Evolutionary conservation across 805 yeast species (phyloP), one percentile per base, ranked within the genome.

Genomic region (Yamadazyma scolyti): DNA sequence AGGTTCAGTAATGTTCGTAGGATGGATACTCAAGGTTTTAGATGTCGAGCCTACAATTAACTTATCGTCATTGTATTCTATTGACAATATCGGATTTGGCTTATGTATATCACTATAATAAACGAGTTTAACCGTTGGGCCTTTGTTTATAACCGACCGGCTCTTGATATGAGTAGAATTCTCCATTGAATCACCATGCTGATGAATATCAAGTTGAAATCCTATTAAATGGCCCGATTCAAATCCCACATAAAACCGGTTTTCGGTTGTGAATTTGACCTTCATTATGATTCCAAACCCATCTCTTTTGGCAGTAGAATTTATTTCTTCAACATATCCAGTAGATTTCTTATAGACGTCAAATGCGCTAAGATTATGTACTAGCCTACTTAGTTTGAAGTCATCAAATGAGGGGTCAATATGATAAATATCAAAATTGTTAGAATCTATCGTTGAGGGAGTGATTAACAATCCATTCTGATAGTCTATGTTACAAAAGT

Each of bases 261-360:
- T 19, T 2, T 47, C 42, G 8, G 44, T 45, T 1, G 69, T 44
- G 54, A 75, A 69, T 1, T 47, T 37, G 3, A 81, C 43, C 27
- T 65, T 70, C 87, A 86, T 82, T 9, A 82, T 71, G 23, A 83
- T 80, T 2, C 94, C 94, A 20, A 73, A 65, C 10, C 60, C 60
- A 13, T 54, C 45, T 24, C 44, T 34, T 32, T 44, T 43, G 9
- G 27, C 39, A n/a, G n/a, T n/a, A 11, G 39, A 23, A 33, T 41
- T 23, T 15, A 41, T 24, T 25, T 41, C 47, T n/a, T 37, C 39
- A 2, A 42, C 27, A 6, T 31, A 30, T 10, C 30, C 32, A 8
- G 28, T 25, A 7, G 24, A 11, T 9, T 34, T 30, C 9, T 34
- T 30, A 18, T 45, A 40, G 9, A 37, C 25, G n/a, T 46, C 43